phyloP scores from a whole-genome alignment of 78 protist species.

The Anaeramoeba ignava region DNA sequence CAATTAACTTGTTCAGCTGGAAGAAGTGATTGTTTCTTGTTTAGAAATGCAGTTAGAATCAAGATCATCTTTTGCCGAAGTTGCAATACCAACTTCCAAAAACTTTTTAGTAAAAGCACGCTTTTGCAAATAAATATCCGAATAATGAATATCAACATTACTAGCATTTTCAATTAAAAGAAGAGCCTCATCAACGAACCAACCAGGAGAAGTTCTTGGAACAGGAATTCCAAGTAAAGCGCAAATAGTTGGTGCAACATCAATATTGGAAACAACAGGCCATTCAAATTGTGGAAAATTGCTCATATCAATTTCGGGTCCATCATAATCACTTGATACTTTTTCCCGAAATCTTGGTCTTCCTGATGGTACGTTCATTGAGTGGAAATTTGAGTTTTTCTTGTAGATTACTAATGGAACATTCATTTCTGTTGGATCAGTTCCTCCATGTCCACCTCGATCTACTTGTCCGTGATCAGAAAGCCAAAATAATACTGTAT shows the following conservation, averaged over 20 bases:
- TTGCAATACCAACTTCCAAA: neutral
- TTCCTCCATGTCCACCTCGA: constrained; percentile 21
- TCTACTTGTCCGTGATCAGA: constrained; percentile 30
- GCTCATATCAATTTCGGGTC: neutral
- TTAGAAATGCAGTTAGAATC: neutral
- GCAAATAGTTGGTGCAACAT: constrained; percentile 8
- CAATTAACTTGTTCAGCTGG: too few species aligned
- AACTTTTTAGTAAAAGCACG: neutral
- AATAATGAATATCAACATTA: neutral
- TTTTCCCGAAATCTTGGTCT: too few species aligned
- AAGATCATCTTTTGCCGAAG: constrained; percentile 1
- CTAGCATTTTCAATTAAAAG: neutral
- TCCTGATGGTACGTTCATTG: too few species aligned
- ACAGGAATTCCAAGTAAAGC: constrained; percentile 22
- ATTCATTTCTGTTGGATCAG: constrained; percentile 28
- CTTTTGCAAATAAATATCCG: neutral
- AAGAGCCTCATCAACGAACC: neutral
- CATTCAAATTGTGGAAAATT: neutral
- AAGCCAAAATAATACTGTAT: neutral
- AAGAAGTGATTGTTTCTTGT: too few species aligned
- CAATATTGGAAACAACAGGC: neutral
- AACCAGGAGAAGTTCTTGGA: constrained; percentile 3
- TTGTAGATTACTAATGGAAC: constrained; percentile 33
- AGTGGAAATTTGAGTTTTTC: constrained; percentile 5
- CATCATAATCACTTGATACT: too few species aligned